These are phyloP conservation scores for Calonectria pseudoturangicola DNA, from an alignment of 2,329 filamentous ascomycete species.

Conservation along the genomic window DNA sequence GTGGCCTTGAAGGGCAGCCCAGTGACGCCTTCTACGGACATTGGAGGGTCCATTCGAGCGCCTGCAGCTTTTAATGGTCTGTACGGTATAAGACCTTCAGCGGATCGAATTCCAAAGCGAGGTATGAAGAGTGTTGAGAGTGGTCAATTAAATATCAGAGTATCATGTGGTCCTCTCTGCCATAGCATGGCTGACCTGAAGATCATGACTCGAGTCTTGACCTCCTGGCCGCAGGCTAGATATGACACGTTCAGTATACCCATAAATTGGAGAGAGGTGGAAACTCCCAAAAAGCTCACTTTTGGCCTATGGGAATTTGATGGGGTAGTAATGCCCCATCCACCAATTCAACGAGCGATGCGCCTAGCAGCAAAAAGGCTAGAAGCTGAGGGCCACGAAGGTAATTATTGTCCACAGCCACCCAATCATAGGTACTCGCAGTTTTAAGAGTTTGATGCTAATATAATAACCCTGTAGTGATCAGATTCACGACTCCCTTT, in stretches of 20 bases:
- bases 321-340: background rate
- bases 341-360: background rate
- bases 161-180: conserved; percentile 6
- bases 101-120: conserved; percentile 2
- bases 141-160: conserved; percentile 5
- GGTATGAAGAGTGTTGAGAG: conserved; percentile 5
- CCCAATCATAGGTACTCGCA: too few relatives aligned
- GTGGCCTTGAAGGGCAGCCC: conserved; percentile 59
- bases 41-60: conserved; percentile 57
- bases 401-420: too few relatives aligned
- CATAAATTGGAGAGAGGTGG: background rate
- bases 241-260: background rate
- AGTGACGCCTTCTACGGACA: conserved; percentile 58
- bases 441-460: too few relatives aligned
- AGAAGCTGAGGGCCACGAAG: background rate
- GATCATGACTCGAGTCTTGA: background rate
- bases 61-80: conserved; percentile 57
- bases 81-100: conserved; percentile 32
- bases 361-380: background rate
- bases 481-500: background rate
- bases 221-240: background rate
- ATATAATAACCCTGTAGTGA: too few relatives aligned
- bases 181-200: conserved; percentile 3
- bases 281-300: background rate
- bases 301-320: conserved; percentile 13